Percentiles rank a stretch among this genome's conserved stretches.
Evolutionary conservation across 345 rosid genomes (phyloP).

Genomic region (Gossypium mustelinum): DNA sequence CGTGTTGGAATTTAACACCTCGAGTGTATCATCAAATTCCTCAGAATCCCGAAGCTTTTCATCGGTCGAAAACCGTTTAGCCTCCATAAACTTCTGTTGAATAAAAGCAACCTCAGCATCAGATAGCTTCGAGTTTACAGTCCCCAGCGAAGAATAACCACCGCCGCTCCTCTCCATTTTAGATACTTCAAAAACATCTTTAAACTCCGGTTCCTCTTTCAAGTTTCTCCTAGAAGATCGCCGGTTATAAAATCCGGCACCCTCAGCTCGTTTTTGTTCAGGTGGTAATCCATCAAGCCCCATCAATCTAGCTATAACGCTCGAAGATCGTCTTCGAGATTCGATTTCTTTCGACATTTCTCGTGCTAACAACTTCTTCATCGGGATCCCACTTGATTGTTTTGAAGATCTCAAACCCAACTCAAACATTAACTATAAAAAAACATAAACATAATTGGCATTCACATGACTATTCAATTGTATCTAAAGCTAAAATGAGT

Average conservation of each 20-base stretch:
- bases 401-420: constrained; percentile 35
- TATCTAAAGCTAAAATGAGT: background rate
- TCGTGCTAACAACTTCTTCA: constrained; percentile 70
- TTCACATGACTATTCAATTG: constrained; percentile 5
- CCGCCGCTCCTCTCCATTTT: constrained; percentile 40
- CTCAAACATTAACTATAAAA: constrained; percentile 44
- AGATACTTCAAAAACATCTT: constrained; percentile 91
- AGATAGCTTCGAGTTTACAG: constrained; percentile 33
- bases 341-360: constrained; percentile 80
- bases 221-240: constrained; percentile 64
- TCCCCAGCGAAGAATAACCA: constrained; percentile 29
- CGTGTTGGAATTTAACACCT: constrained; percentile 75
- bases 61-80: constrained; percentile 73
- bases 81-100: constrained; percentile 69
- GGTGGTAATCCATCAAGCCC: constrained; percentile 86
- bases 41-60: constrained; percentile 67
- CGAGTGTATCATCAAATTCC: constrained; percentile 73
- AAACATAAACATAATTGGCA: constrained; percentile 13
- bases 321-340: constrained; percentile 62
- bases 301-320: constrained; percentile 89
- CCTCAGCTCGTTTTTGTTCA: constrained; percentile 44
- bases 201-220: constrained; percentile 76
- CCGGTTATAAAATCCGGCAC: constrained; percentile 34
- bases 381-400: constrained; percentile 46
- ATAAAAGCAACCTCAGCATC: constrained; percentile 79